Conservation (phyloP, 495 filamentous ascomycete genomes). For the Trichoderma asperelloides region DNA sequence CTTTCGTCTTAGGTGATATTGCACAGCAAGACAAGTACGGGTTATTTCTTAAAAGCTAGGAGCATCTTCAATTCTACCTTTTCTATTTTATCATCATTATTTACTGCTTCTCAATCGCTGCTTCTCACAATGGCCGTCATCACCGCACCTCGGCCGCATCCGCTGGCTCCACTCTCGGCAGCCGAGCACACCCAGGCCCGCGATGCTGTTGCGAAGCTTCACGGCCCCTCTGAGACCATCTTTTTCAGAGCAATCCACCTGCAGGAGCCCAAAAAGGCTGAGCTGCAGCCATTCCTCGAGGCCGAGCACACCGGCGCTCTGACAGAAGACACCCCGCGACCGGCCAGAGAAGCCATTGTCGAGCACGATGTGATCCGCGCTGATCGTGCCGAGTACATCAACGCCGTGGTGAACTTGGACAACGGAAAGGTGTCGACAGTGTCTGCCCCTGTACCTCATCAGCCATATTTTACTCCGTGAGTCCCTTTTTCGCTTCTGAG, state of each 20-base stretch:
- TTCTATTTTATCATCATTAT: neutral
- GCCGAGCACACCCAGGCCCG: conserved; percentile 15
- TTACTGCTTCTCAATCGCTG: neutral
- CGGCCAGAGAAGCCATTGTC: conserved; percentile 51
- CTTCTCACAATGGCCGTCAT: neutral
- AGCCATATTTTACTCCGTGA: conserved; percentile 53
- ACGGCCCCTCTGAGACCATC: conserved; percentile 18
- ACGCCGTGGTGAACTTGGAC: conserved; percentile 54
- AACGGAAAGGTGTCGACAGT: conserved; percentile 38
- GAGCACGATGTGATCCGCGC: conserved; percentile 57
- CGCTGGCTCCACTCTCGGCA: conserved; percentile 9
- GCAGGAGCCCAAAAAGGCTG: conserved; percentile 52
- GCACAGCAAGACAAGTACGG: neutral
- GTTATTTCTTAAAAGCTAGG: neutral
- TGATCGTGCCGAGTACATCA: conserved; percentile 50
- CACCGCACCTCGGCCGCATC: conserved; percentile 3
- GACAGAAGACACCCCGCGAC: conserved; percentile 30
- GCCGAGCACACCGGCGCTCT: conserved; percentile 32
- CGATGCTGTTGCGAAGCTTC: conserved; percentile 19
- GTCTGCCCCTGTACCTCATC: conserved; percentile 48
- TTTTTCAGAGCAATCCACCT: conserved; percentile 58
- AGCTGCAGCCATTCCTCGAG: conserved; percentile 35
- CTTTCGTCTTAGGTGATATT: neutral
- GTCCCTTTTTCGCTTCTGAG: conserved; percentile 20
- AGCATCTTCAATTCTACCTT: neutral